Base-by-base conservation (phyloP, 306 rosid species). In the Bauhinia variegata region DNA sequence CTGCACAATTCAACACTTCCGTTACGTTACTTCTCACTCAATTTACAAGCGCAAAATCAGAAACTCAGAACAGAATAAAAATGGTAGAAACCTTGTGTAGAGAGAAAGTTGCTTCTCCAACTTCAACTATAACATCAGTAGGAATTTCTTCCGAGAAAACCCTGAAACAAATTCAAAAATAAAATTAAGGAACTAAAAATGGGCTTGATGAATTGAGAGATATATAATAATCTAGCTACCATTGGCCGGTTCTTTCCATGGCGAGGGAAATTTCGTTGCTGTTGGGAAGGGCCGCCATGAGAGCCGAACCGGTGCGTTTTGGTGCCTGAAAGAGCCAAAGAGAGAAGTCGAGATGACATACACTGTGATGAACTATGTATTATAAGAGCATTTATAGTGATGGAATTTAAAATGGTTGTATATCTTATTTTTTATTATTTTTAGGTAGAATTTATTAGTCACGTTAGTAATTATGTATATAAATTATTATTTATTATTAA, bases 191-290 rank as follows among this genome's bases (percentile, higher is more conserved):
- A 33, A n/a, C 17, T 4, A 16, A 3, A 11, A 14, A 15, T 38
- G 43, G 11, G 39, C 5, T 23, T 4, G 8, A 36, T 36, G 41
- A 36, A 23, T 23, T 23, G 41, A 36, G 41, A 36, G n/a, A n/a
- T n/a, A n/a, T n/a, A n/a, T n/a, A n/a, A n/a, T n/a, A n/a, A n/a
- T n/a, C n/a, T 54, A 36, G 5, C 41, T 82, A 92, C 98, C 98
- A 92, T 53, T 87, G 95, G 37, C 89, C 96, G 0, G 98, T 87
- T 86, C 98, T 87, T 75, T 87, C 96, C 98, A 92, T 86, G 76
- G 96, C 96, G 32, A 67, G 74, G 54, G 96, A 84, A 44, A 73
- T 57, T 56, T 88, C 79, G 41, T n/a, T 76, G 38, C 75, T 57
- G 73, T 48, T 81, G 49, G 81, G 52, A 39, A 78, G 47, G 8